Base-by-base conservation (phyloP, 768 basidiomycete genomes). In the Bullera alba region DNA sequence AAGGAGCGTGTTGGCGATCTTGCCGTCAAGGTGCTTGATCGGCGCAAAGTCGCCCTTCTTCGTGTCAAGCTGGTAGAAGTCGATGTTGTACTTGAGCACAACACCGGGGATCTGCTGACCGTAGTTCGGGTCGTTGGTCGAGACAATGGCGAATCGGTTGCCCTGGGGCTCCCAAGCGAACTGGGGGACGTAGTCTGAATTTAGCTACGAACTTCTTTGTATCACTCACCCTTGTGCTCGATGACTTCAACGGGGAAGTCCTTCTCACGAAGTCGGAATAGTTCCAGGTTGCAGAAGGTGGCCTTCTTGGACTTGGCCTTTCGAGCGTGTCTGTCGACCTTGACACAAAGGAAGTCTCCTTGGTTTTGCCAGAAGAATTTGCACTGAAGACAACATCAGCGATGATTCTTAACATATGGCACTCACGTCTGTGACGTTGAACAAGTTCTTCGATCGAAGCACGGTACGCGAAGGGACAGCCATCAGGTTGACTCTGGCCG, bases 121-220 rank as follows among this genome's bases (percentile, higher is more conserved):
- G 28, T 89, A 79, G 72, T 93, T 95, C 42, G 92, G 89, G 70
- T 99, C 95, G 72, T 77, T 86, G 55, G 86, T 90, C 3, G 91
- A 87, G 48, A 97, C 86, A 57, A 97, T 89, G 36, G 87, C 89
- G 75, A 97, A 99, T 28, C 95, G 84, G 66, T 88, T 85, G 55
- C 93, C 90, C 71, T 85, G 85, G n/a, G 95, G 93, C 73, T 97
- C 95, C 95, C 95, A 97, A 39, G 90, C 89, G 73, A 99, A 97
- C 63, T 93, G 90, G 46, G 83, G 84, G 32, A 93, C 93, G 30
- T 89, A 83, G 73, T 96, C 93, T 90, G 67, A 34, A 51, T 16
- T 17, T 36, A 54, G 53, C 42, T 62, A 54, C 39, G 49, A 35
- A 52, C 42, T 28, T 42, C 8, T 17, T 17, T 7, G 3, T 1